A percentile compares a stretch with the other conserved stretches of the same genome.
phyloP scores from a whole-genome alignment of 495 filamentous ascomycete genomes.

The Penicillium maclennaniae region DNA sequence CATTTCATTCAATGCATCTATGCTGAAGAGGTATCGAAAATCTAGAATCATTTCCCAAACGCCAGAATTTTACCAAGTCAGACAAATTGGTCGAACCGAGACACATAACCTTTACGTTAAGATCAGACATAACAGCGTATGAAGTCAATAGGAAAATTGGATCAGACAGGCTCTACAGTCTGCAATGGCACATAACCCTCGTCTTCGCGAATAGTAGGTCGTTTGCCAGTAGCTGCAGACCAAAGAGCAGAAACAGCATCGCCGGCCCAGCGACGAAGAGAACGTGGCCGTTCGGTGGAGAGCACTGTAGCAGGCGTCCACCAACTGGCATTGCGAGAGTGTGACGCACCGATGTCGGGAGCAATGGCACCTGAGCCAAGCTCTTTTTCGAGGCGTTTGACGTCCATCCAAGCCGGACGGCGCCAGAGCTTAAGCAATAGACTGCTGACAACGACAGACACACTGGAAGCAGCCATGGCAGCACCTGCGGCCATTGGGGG shows the following conservation, averaged over 20 bases:
- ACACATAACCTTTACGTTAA: conserved; percentile 9
- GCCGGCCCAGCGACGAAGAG: conserved; percentile 19
- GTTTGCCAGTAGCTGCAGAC: conserved; percentile 29
- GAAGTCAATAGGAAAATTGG: neutral
- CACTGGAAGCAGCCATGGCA: conserved; percentile 88
- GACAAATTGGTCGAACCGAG: conserved; percentile 7
- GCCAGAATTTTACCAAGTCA: neutral
- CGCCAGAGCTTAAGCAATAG: conserved; percentile 84
- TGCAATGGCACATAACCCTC: conserved; percentile 45
- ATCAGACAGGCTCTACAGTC: conserved; percentile 33
- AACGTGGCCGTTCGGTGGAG: conserved; percentile 17
- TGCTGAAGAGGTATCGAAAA: conserved; percentile 18
- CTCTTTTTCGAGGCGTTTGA: conserved; percentile 58
- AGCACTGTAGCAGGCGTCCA: conserved; percentile 27
- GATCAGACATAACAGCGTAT: neutral
- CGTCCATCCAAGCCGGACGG: conserved; percentile 85
- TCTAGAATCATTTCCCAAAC: neutral
- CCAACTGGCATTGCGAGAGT: conserved; percentile 27
- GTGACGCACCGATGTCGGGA: neutral
- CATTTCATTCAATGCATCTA: conserved; percentile 4
- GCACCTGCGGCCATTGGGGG: conserved; percentile 93
- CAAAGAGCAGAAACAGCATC: conserved; percentile 19
- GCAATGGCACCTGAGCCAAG: conserved; percentile 17
- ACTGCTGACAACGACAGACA: conserved; percentile 83
- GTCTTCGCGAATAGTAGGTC: conserved; percentile 22